Base-by-base conservation (phyloP, 768 basidiomycete species). In the Pholiota molesta region DNA sequence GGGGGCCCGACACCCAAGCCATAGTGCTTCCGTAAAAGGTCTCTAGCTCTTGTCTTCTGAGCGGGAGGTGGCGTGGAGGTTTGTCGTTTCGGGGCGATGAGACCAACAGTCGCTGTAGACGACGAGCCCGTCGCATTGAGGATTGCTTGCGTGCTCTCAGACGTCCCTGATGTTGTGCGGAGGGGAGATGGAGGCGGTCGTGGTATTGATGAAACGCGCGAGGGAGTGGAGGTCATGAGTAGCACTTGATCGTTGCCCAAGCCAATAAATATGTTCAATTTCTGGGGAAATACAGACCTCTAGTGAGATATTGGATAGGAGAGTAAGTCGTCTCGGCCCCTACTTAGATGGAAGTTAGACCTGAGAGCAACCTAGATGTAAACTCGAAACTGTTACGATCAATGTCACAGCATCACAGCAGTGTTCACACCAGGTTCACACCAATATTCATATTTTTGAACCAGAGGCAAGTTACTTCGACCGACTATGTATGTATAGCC, bases 11-110 rank as follows among this genome's bases (percentile, higher is more conserved):
- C 77, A 17, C 88, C 90, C 28, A 96, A 75, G 5, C 93, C 92
- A 81, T 96, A 96, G 69, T 96, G 94, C 66, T 92, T 93, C 68
- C 94, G 80, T 55, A 95, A 69, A 53, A 95, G 72, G 71, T 94
- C 92, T 66, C 89, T 81, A 13, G 93, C 93, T 16, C 88, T 79
- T 19, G 82, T 78, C 68, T 86, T 88, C 21, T 73, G 74, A 2
- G 71, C 72, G 33, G 78, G 77, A 1, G 59, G 61, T 19, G 63
- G 63, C 3, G 70, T 55, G 28, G 64, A 37, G 3, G 45, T 51
- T 42, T 49, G 45, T 17, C 57, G 57, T 35, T 31, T 49, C 21
- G 57, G 45, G 28, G 28, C 31, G n/a, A 52, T 39, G 42, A 5
- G n/a, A 37, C 21, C 21, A 3, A 23, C 35, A 19, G 51, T 45